Base-by-base conservation (phyloP, 1,284 basidiomycete genomes). In the Sporisorium iseilematis-ciliati region DNA sequence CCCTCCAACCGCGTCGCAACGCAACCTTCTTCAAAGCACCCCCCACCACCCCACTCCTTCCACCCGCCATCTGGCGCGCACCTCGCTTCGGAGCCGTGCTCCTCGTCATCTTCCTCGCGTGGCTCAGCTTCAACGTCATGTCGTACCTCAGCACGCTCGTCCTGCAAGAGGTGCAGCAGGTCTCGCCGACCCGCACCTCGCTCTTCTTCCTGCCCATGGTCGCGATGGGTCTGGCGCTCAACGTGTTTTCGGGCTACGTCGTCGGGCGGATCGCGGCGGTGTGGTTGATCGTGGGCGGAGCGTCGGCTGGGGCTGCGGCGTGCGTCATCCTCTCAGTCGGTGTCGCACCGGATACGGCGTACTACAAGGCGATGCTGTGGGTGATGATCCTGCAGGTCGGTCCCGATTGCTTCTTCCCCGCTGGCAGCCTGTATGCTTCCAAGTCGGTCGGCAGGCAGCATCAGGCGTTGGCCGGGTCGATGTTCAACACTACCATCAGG, bases 311-410 rank as follows among this genome's bases (percentile, higher is more conserved):
- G 0, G 88, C 88, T 0, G 75, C 88, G 18, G 91, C 91, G 0
- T 90, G 75, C 25, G 55, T 89, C 21, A 75, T 81, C 33, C 87
- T 94, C 4, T 92, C 94, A 73, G 92, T 92, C 0, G 81, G 92
- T 6, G 90, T 93, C 64, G 80, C 89, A 16, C 88, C 90, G 0
- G 69, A 86, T 3, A 88, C 88, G 4, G 85, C 89, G 0, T 96
- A 92, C 84, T 95, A 93, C 93, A 90, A 90, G 1, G 92, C 89
- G 63, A 91, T 91, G 16, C 94, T 96, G 87, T 92, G 92, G 4
- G 90, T 91, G 0, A 90, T 93, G 41, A 88, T 91, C 69, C 78
- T 92, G 20, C 57, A 73, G 12, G 77, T 80, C 1, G 77, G 60
- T 1, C 67, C 81, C 1, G 82, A 84, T 41, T 50, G 76, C 38